Evolutionary conservation across 192 early-diverging fungal species (phyloP), one percentile per base, ranked within the genome.

Genomic region (Rhizoclosmatium globosum): DNA sequence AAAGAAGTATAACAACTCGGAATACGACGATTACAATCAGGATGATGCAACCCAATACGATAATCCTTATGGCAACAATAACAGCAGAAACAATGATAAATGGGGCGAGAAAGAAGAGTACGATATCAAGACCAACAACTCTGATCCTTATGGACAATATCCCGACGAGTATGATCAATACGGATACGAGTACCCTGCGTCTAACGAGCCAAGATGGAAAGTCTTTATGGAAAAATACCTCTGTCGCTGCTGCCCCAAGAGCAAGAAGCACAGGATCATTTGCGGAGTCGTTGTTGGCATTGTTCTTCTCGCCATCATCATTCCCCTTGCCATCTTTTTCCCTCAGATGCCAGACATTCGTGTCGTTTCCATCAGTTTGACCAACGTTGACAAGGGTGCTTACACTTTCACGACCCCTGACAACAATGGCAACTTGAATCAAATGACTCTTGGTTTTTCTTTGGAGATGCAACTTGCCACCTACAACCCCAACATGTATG

Each of bases 401-500:
- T 79, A 64, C 71, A 62, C 42, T 3, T 79, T 79, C 62, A 73
- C 15, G 11, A 47, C 46, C 41, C 71, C 71, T 4, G 7, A 60
- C 23, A 7, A 72, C 57, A 42, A 71, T 21, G 39, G 47, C 15
- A 79, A 79, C 78, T 65, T 72, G 59, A 72, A 79, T 47, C 47
- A 72, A 31, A 59, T 79, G 57, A 42, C 44, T 15, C 72, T 79
- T 47, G 11, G 15, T 4, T 46, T 79, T 15, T 23, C 23, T 17
- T 70, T 79, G 19, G 31, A 19, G 7, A 79, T 79, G 78, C n/a
- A 50, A 42, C 38, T 79, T 7, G 19, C 17, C 60, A 71, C 70
- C 17, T 79, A 73, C 78, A 79, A 79, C 71, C 68, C 69, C 19
- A 79, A 79, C 61, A 9, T 62, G 56, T 79, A 79, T 48, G 70